Base-by-base conservation (phyloP, 225 moss, liverwort and hornwort species). In the Polytrichum commune region DNA sequence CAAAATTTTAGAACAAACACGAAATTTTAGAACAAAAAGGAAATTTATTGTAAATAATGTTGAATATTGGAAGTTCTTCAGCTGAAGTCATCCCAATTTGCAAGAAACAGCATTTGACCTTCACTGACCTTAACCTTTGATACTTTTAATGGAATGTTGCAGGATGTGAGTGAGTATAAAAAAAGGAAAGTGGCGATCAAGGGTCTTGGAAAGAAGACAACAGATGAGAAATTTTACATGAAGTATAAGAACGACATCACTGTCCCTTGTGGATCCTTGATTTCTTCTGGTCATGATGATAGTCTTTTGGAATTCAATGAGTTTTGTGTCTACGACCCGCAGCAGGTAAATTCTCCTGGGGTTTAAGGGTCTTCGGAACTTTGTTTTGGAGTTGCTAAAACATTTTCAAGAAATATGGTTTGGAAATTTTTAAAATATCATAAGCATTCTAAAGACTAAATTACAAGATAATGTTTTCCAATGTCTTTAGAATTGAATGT, bases 171-270 rank as follows among this genome's bases (percentile, higher is more conserved):
- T 35, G 5, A 73, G 18, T 83, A 83, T 8, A 75, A 83, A 61
- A 69, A 83, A 62, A 74, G 63, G 18, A 62, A 83, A 13, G 75
- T 83, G 38, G 75, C 75, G 1, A 76, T 83, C 19, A 83, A 83
- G 55, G 79, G 69, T 19, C 60, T 83, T 27, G 83, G 83, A 9
- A 76, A 66, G 8, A 83, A 76, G 38, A 64, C 78, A 6, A 74
- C 83, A 1, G 54, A 83, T 69, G 72, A 69, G 53, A 71, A 72
- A 13, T 72, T 69, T 18, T 69, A 74, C 7, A 54, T 66, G 6
- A 76, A 65, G 62, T 72, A 67, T 68, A 61, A 79, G 19, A 56
- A 75, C 3, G 70, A 76, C 5, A 63, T 78, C 0, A 70, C 62
- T 5, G 83, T 83, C 20, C 78, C 80, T 3, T 80, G 76, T 35